A percentile compares a stretch with the other conserved stretches of the same genome.
Conservation (phyloP, 441 rosid species). For the Euphorbia schlechtendalii region DNA sequence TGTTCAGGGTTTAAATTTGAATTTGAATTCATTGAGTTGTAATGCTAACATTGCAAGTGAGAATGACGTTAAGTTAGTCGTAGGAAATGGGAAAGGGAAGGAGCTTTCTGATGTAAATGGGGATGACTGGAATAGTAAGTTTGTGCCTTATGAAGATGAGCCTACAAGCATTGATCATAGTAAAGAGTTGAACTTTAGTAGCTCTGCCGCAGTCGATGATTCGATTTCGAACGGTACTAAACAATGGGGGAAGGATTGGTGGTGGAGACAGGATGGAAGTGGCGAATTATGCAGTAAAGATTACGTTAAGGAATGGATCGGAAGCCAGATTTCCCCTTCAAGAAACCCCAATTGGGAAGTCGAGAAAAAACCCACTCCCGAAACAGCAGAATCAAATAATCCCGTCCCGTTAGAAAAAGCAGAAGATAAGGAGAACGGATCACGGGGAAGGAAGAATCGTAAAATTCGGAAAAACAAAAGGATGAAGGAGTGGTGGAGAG, state of each 20-base stretch:
- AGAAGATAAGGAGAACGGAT: constrained; percentile 40
- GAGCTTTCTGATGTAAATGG: constrained; percentile 47
- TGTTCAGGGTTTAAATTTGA: constrained; percentile 51
- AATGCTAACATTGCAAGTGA: constrained; percentile 42
- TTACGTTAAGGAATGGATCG: constrained; percentile 97
- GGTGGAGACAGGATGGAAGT: constrained; percentile 99
- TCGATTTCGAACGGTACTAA: constrained; percentile 37
- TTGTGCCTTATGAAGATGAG: constrained; percentile 52
- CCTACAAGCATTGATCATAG: constrained; percentile 37
- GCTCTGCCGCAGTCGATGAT: constrained; percentile 37
- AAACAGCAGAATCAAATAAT: constrained; percentile 34
- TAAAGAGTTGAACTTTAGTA: constrained; percentile 48
- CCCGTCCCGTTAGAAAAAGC: constrained; percentile 36
- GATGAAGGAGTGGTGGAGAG: constrained; percentile 99
- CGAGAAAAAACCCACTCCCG: constrained; percentile 45
- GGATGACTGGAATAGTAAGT: constrained; percentile 58
- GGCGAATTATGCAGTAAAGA: constrained; percentile 90
- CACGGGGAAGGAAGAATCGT: constrained; percentile 26
- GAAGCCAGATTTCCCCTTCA: constrained; percentile 74
- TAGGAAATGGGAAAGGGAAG: constrained; percentile 53
- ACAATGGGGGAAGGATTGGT: constrained; percentile 99
- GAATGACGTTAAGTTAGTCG: constrained; percentile 24
- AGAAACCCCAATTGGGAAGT: constrained; percentile 76
- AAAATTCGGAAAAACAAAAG: constrained; percentile 50
- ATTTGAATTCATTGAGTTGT: constrained; percentile 39